Evolutionary conservation across 768 basidiomycete genomes (phyloP).

Genomic region (Glaciozyma martinii): DNA sequence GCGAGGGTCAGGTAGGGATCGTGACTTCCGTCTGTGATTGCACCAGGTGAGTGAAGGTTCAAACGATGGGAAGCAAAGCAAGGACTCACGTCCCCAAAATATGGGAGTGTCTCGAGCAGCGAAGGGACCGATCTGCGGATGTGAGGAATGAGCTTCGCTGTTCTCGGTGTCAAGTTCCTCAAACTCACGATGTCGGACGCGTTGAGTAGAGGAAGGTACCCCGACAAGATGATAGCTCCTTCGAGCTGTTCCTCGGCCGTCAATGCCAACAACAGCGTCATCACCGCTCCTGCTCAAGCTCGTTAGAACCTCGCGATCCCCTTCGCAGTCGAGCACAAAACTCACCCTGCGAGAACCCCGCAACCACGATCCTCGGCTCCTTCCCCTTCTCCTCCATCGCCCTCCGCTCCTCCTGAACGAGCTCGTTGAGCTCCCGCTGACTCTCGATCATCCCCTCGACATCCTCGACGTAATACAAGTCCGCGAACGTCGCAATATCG

Average conservation of each 20-base stretch:
- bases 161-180: no score
- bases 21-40: conserved; percentile 2
- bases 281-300: conserved; percentile 15
- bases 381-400: conserved; percentile 1
- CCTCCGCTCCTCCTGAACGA: conserved; percentile 15
- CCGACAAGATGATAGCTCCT: conserved; percentile 10
- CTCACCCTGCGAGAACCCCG: conserved; percentile 26
- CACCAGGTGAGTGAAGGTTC: no score
- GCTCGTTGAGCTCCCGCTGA: conserved; percentile 19
- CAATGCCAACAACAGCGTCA: conserved; percentile 12
- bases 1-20: conserved; percentile 12
- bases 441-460: conserved; percentile 13
- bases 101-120: conserved; percentile 3
- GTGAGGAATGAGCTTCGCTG: no score
- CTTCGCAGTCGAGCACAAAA: no score
- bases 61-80: no score
- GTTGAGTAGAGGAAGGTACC: conserved; percentile 8
- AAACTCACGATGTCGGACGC: not conserved
- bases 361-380: conserved; percentile 16
- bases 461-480: conserved; percentile 17
- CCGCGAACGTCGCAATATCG: conserved; percentile 7
- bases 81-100: conserved; percentile 4
- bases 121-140: not conserved
- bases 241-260: conserved; percentile 12
- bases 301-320: not conserved